Evolutionary conservation across 2,329 filamentous ascomycete genomes (phyloP).

Genomic region (Aspergillus piperis): DNA sequence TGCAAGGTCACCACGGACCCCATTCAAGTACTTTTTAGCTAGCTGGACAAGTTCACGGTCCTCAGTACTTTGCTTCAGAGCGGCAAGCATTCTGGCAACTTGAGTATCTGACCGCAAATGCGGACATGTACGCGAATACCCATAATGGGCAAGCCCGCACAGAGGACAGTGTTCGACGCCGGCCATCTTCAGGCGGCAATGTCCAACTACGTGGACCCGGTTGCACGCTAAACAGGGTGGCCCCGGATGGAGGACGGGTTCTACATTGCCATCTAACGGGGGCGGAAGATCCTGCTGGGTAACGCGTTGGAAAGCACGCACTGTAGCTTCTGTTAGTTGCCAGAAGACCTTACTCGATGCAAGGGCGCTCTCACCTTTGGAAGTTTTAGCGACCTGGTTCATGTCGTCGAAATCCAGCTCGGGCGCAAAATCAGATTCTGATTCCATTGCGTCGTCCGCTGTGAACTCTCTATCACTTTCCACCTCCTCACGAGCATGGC

Average conservation of each 20-base stretch:
- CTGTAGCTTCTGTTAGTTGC: slow-evolving; percentile 26
- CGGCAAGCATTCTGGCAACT: slow-evolving; percentile 64
- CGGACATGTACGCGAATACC: slow-evolving; percentile 59
- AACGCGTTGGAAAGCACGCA: slow-evolving; percentile 43
- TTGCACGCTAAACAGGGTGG: slow-evolving; percentile 57
- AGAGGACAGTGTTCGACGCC: slow-evolving; percentile 64
- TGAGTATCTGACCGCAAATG: slow-evolving; percentile 65
- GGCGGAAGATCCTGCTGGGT: slow-evolving; percentile 14
- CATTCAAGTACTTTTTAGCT: slow-evolving; percentile 59
- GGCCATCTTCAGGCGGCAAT: slow-evolving; percentile 61
- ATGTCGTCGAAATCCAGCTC: slow-evolving; percentile 24
- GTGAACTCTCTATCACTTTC: slow-evolving; percentile 38
- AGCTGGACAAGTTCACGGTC: slow-evolving; percentile 53
- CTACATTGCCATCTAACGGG: slow-evolving; percentile 23
- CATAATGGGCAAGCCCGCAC: slow-evolving; percentile 65
- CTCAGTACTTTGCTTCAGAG: slow-evolving; percentile 61
- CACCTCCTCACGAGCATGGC: slow-evolving; percentile 11
- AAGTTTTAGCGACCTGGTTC: slow-evolving; percentile 25
- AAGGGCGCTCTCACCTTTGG: slow-evolving; percentile 24
- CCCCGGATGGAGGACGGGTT: slow-evolving; percentile 3
- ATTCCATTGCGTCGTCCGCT: slow-evolving; percentile 31
- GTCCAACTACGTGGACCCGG: slow-evolving; percentile 56
- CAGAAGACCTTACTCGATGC: background rate
- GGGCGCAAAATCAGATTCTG: slow-evolving; percentile 26
- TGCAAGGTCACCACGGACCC: slow-evolving; percentile 58